phyloP scores from a whole-genome alignment of 202 grass and related monocot species.

The Sporobolus alterniflorus region DNA sequence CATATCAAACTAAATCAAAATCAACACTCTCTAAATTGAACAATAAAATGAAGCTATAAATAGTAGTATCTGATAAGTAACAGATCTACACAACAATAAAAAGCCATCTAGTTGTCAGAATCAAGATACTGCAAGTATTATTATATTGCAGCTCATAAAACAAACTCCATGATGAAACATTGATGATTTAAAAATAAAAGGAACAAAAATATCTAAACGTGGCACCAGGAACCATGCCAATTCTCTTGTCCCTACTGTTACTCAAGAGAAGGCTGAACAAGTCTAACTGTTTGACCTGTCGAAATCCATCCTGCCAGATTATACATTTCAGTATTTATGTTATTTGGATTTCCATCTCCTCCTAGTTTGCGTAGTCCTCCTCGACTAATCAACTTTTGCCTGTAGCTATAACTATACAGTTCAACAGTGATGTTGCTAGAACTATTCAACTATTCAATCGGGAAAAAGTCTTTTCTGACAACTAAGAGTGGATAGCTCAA shows the following conservation, averaged over 20 bases:
- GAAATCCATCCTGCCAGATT: background rate
- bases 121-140: background rate
- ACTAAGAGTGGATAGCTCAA: background rate
- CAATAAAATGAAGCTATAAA: background rate
- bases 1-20: background rate
- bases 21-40: background rate
- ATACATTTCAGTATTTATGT: background rate
- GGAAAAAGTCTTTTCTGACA: too few species aligned
- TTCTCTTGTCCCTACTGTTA: background rate
- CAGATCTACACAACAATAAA: background rate
- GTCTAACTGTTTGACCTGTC: background rate
- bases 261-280: background rate
- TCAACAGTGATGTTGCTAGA: background rate
- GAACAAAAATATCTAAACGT: background rate
- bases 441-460: background rate
- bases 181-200: background rate
- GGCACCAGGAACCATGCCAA: background rate
- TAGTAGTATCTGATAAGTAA: background rate
- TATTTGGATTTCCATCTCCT: background rate
- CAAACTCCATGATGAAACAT: background rate
- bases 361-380: background rate
- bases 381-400: background rate
- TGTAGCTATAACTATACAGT: background rate
- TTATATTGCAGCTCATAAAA: background rate
- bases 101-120: constrained; percentile 15